A percentile compares a stretch with the other conserved stretches of the same genome.
phyloP scores from a whole-genome alignment of 306 rosid species.

The Erythrophleum fordii region DNA sequence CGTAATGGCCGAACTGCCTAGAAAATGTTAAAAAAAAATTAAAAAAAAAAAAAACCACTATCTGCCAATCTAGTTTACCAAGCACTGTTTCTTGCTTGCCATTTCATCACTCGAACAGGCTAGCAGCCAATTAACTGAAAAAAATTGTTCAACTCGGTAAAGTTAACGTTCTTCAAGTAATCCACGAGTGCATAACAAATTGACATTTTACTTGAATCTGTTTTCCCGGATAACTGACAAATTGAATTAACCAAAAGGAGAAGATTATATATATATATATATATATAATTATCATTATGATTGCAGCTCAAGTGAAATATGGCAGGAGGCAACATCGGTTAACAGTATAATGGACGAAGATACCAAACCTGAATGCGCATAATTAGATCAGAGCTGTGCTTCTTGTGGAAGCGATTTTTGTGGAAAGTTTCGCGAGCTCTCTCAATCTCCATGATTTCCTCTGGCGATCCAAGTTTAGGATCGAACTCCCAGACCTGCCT shows the following conservation, averaged over 20 bases:
- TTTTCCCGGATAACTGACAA: neutral
- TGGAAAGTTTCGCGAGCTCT: conserved; percentile 53
- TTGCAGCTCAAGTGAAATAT: neutral
- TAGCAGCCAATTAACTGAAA: neutral
- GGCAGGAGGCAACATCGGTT: neutral
- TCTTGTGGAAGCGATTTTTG: conserved; percentile 54
- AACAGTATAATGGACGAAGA: neutral
- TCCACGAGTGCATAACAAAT: neutral
- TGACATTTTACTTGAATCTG: neutral
- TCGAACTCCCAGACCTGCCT: conserved; percentile 90
- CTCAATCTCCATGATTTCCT: conserved; percentile 56
- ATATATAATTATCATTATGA: neutral
- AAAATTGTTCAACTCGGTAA: neutral
- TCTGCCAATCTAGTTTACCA: neutral
- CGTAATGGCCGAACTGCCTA: neutral
- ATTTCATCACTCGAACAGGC: neutral
- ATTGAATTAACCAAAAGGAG: neutral
- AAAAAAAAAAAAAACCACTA: neutral
- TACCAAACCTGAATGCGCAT: conserved; percentile 83
- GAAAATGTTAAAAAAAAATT: neutral
- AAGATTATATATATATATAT: too few relatives aligned
- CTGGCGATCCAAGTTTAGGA: conserved; percentile 56
- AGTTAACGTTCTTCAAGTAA: neutral
- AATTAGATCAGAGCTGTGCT: conserved; percentile 81
- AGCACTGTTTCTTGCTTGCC: neutral